Evolutionary conservation across 768 basidiomycete species (phyloP), one percentile per base, ranked within the genome.

Genomic region (Fibroporia radiculosa): DNA sequence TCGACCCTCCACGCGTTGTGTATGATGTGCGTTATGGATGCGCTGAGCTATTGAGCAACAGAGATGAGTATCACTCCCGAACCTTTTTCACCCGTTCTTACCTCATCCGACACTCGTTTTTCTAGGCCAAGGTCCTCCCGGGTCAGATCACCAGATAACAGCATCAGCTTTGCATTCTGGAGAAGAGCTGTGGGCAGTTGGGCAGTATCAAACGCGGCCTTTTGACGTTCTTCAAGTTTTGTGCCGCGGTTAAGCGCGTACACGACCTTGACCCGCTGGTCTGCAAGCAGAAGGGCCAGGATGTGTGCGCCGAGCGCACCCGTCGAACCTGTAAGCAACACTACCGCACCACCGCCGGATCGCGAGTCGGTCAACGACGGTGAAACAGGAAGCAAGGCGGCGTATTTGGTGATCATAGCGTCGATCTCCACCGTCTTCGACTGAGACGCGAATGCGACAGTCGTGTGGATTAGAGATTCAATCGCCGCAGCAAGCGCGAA

Each of bases 1-100:
- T 72, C 62, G 10, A 69, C 62, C 11, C 51, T 60, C 69, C 69
- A 71, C 14, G 68, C 69, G 66, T 71, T 12, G 67, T 71, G 53
- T 6, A 54, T 41, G 29, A 54, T 42, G 22, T 42, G 37, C 12
- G 53, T 54, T 1, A 48, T 49, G n/a, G 44, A 44, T 2, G 28
- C 7, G 12, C 32, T 24, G 29, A 54, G 47, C 53, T 54, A 19
- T 3, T n/a, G 13, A 16, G 29, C 18, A 2, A 12, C 14, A 24
- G 26, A 20, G 27, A 32, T 25, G 22, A 27, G 19, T 5, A 22
- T 12, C 12, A 14, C 5, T 22, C 1, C 6, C 16, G 2, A 4
- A 10, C n/a, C 4, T 14, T n/a, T 34, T 14, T 18, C 22, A 6
- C 23, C 5, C 34, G 16, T 20, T 19, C 51, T n/a, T 20, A 56